phyloP scores from a whole-genome alignment of 208 protist species.

The Vickermania spadyakhi region DNA sequence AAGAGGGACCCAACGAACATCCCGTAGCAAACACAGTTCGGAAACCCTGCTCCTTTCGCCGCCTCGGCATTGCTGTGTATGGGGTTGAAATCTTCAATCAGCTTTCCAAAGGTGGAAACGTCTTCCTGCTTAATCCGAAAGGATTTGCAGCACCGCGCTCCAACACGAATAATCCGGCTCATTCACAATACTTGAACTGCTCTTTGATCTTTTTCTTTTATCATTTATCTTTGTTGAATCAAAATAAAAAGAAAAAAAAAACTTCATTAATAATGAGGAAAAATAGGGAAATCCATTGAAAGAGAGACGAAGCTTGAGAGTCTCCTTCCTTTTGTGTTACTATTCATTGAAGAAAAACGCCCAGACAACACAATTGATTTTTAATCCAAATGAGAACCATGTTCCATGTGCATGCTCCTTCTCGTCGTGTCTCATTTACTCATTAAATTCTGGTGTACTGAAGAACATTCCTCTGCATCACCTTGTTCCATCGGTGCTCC shows the following conservation, averaged over 20 bases:
- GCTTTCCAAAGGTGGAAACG: constrained; percentile 57
- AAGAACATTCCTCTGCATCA: constrained; percentile 78
- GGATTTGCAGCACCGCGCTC: constrained; percentile 30
- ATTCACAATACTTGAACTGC: no score
- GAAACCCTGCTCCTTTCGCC: constrained; percentile 71
- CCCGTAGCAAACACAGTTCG: constrained; percentile 65
- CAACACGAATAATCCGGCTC: constrained; percentile 47
- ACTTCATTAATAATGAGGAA: no score
- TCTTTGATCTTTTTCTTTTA: no score
- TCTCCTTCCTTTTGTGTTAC: constrained; percentile 1
- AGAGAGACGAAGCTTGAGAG: no score
- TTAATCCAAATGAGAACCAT: not conserved
- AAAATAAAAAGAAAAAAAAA: no score
- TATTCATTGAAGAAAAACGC: constrained; percentile 5
- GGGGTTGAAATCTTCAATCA: constrained; percentile 78
- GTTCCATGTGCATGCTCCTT: not conserved
- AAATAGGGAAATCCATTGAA: no score
- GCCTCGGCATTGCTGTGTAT: constrained; percentile 62
- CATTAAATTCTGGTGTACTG: constrained; percentile 76
- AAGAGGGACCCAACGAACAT: constrained; percentile 81
- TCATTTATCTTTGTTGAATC: no score
- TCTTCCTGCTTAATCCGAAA: constrained; percentile 38
- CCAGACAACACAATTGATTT: not conserved
- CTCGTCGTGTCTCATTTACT: no score
- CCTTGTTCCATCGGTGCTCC: constrained; percentile 89